Evolutionary conservation across 176 grass and related monocot species (phyloP), one percentile per base, ranked within the genome.

Genomic region (Avena atlantica): DNA sequence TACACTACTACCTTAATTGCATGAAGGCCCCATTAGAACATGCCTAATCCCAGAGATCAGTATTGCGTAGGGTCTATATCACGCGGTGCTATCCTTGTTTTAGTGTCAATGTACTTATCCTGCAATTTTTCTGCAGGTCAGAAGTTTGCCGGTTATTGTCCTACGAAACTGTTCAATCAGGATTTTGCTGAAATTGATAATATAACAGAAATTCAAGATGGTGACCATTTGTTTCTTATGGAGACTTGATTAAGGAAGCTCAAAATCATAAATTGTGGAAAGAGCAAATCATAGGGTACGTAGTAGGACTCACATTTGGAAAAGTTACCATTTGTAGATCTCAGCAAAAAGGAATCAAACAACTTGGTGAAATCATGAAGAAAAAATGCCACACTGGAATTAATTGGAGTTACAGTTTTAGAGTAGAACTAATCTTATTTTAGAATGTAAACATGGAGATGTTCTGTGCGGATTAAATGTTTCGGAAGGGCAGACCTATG

Each of bases 111-210:
- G 24, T 62, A 47, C 77, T 89, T 76, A 89, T 76, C 70, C 37
- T 74, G 2, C 34, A 89, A 52, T 53, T 74, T 67, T 82, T 69
- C 9, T 87, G 76, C 81, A 98, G 95, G 89, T 34, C 78, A 98
- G 73, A 92, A 98, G 77, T 93, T 98, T 63, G 6, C 16, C 12
- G 74, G 89, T 45, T 86, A 82, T 81, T 77, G 31, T 78, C 93
- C 89, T 29, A 92, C 42, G 14, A 95, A 87, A 78, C 36, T 98
- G 21, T 53, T 93, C 60, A 98, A 84, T 81, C 76, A 87, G 87
- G 93, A 93, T 42, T 86, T 87, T 75, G 85, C 93, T 66, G 95
- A 98, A 89, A 95, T 98, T 66, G 93, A 98, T 83, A 91, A 95
- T 74, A 93, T 98, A 86, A 75, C 85, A 82, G 88, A 90, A 48